Evolutionary conservation across 2,329 filamentous ascomycete species (phyloP).

Genomic region (Diplodia scrobiculata): DNA sequence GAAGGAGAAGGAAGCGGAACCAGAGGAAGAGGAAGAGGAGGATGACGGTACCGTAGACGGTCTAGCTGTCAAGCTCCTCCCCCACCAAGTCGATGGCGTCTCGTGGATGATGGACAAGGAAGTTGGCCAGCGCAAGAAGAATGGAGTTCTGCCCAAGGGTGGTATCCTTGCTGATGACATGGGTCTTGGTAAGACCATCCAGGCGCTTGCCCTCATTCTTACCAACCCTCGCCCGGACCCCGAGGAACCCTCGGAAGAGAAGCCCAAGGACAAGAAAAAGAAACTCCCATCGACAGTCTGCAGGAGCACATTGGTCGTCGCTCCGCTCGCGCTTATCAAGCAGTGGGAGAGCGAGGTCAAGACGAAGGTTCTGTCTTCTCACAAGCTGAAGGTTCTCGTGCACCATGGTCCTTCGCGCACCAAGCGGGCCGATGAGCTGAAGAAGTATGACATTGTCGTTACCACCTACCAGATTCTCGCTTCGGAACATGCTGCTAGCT

Average conservation of each 20-base stretch:
- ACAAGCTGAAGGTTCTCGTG: slow-evolving; percentile 77
- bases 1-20: slow-evolving; percentile 52
- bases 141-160: slow-evolving; percentile 77
- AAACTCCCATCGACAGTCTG: slow-evolving; percentile 69
- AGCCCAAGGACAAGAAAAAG: slow-evolving; percentile 53
- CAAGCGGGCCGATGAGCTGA: slow-evolving; percentile 74
- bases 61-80: slow-evolving; percentile 82
- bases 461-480: slow-evolving; percentile 96
- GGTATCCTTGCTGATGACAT: slow-evolving; percentile 97
- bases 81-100: slow-evolving; percentile 91
- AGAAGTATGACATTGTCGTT: slow-evolving; percentile 89
- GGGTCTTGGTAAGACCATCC: slow-evolving; percentile 94
- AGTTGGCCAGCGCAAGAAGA: slow-evolving; percentile 79
- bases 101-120: slow-evolving; percentile 95
- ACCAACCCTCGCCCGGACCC: slow-evolving; percentile 69
- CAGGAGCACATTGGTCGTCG: slow-evolving; percentile 86
- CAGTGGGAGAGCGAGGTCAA: slow-evolving; percentile 96
- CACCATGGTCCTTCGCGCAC: slow-evolving; percentile 88
- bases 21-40: slow-evolving; percentile 50
- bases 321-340: slow-evolving; percentile 88
- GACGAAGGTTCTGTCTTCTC: slow-evolving; percentile 70
- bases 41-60: slow-evolving; percentile 72
- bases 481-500: slow-evolving; percentile 78
- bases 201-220: slow-evolving; percentile 85
- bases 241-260: slow-evolving; percentile 56